Evolutionary conservation across 345 rosid species (phyloP), one percentile per base, ranked within the genome.

Genomic region (Excoecaria cochinchinensis): DNA sequence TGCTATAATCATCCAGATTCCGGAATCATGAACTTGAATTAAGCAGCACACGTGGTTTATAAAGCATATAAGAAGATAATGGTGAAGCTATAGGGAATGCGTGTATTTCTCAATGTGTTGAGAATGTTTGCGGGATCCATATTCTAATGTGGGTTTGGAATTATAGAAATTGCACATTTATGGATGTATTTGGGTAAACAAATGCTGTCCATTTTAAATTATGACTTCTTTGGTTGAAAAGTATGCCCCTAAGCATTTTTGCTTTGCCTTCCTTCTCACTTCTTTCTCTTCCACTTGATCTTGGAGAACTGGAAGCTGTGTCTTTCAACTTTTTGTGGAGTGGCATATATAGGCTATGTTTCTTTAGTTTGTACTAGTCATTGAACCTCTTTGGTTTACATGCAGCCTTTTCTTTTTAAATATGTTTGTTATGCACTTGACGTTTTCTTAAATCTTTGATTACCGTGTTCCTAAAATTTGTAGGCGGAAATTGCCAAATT

Each of bases 401-500:
- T 31, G 9, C 12, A 63, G 16, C 3, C 21, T 5, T 63, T 12
- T 39, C 10, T 4, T 38, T 42, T 16, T 22, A 16, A 63, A 42
- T 13, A 42, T 64, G 15, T 36, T 6, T n/a, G 16, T 16, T 0
- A 9, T 0, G 50, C 7, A 16, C 8, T 8, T 8, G 17, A 42
- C 13, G 61, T 14, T 8, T 38, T 25, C 8, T 19, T 3, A 39
- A n/a, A 19, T 65, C 44, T 17, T 47, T 50, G 44, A 63, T 31
- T 38, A 60, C 72, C 50, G 19, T 21, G 25, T 40, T 71, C 8
- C 46, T 42, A 42, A 31, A 10, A 67, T 72, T 70, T 87, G 72
- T 71, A 88, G 90, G 79, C 83, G 53, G 94, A 90, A 81, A n/a
- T 87, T 69, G 85, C 82, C 6, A 88, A 81, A 48, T 83, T 76